These are phyloP conservation scores for Termitomyces sp. DNA, from an alignment of 768 basidiomycete genomes.

Conservation along the genomic window DNA sequence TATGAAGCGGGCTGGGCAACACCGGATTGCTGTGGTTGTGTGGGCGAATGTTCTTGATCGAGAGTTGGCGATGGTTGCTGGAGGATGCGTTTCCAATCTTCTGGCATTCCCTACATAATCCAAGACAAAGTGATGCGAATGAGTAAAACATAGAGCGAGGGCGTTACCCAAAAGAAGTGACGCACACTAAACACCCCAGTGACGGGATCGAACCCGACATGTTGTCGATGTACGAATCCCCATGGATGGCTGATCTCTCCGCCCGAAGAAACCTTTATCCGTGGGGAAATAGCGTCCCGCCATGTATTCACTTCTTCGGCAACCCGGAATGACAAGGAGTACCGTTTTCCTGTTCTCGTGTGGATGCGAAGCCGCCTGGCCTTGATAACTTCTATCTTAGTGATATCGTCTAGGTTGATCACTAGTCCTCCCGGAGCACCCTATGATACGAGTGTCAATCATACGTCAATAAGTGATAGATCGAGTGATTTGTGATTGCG, in stretches of 20 bases:
- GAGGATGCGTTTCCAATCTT: constrained; percentile 17
- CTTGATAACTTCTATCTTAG: constrained; percentile 16
- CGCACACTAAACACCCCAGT: constrained; percentile 23
- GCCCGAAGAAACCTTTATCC: constrained; percentile 12
- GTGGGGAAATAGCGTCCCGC: constrained; percentile 26
- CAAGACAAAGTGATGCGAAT: background rate
- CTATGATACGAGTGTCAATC: background rate
- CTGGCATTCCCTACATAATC: constrained; percentile 17
- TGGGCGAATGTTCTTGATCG: background rate
- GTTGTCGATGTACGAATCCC: constrained; percentile 26
- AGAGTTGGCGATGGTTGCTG: background rate
- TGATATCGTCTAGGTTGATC: constrained; percentile 20
- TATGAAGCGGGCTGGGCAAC: background rate
- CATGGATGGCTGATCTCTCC: constrained; percentile 24
- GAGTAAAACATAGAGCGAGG: background rate
- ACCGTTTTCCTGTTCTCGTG: constrained; percentile 17
- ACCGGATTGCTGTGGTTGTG: background rate
- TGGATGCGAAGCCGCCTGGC: constrained; percentile 12
- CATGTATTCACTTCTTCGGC: constrained; percentile 25
- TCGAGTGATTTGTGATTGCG: background rate
- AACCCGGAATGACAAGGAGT: constrained; percentile 23
- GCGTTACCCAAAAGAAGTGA: background rate
- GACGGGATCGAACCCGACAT: constrained; percentile 26
- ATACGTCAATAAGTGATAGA: background rate
- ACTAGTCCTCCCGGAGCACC: constrained; percentile 4